Evolutionary conservation across 306 rosid genomes (phyloP).

Genomic region (Sechiopsis laciniata): DNA sequence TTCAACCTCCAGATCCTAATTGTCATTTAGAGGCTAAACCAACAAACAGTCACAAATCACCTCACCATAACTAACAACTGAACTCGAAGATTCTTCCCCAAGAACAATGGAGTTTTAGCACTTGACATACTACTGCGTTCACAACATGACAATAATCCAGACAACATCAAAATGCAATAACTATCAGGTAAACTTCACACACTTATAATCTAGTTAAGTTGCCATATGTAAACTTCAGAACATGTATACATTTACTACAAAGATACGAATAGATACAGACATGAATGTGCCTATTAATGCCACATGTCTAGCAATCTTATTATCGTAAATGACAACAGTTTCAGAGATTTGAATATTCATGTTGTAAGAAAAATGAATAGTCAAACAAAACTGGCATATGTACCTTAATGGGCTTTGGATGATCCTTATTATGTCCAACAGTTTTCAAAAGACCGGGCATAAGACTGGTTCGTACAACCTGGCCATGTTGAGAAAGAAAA

Average conservation of each 20-base stretch:
- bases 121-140: not conserved
- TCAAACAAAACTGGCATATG: not conserved
- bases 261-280: not conserved
- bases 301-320: not conserved
- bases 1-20: not conserved
- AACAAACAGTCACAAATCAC: not conserved
- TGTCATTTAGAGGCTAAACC: constrained; percentile 1
- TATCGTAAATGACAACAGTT: not conserved
- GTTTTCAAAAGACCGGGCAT: constrained; percentile 89
- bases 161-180: constrained; percentile 13
- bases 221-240: not conserved
- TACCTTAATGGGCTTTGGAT: constrained; percentile 95
- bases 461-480: constrained; percentile 75
- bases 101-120: not conserved
- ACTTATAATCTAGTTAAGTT: not conserved
- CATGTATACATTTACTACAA: not conserved
- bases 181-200: not conserved
- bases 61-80: not conserved
- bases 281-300: not conserved
- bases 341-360: constrained; percentile 1
- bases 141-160: not conserved
- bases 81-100: constrained; percentile 12
- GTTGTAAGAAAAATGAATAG: not conserved
- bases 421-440: constrained; percentile 83
- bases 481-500: constrained; percentile 24